Evolutionary conservation across 2,329 filamentous ascomycete genomes (phyloP).

Genomic region (Xylaria multiplex): DNA sequence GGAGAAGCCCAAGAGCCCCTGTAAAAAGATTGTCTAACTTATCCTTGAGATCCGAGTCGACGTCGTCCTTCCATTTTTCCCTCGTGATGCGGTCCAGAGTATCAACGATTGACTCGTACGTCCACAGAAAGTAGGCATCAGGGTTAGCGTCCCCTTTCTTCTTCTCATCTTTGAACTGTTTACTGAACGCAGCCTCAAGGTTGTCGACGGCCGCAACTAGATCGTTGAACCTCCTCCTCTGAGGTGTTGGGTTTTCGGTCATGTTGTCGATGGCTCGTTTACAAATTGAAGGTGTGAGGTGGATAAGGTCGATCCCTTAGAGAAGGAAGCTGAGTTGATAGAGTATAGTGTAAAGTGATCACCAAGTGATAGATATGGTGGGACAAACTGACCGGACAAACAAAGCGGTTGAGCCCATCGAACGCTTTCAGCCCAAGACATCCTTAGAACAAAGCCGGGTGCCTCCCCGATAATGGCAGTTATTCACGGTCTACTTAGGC

Average conservation of each 20-base stretch:
- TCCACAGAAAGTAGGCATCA: constrained; percentile 2
- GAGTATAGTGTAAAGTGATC: neutral
- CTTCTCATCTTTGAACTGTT: neutral
- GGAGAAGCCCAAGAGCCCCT: constrained; percentile 1
- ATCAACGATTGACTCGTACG: constrained; percentile 10
- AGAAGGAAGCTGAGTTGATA: neutral
- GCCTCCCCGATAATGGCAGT: neutral
- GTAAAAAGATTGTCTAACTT: neutral
- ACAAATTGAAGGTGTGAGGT: neutral
- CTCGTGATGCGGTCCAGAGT: neutral
- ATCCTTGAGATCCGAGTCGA: neutral
- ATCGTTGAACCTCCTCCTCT: neutral
- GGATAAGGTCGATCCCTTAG: neutral
- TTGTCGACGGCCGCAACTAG: neutral
- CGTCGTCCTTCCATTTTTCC: constrained; percentile 12
- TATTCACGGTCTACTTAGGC: neutral
- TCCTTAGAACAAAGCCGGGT: constrained; percentile 8
- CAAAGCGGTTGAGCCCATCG: constrained; percentile 4
- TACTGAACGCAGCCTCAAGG: constrained; percentile 1
- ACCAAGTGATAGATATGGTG: constrained; percentile 16
- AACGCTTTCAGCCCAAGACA: neutral
- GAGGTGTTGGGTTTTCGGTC: neutral
- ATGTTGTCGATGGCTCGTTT: neutral
- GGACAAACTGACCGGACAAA: neutral
- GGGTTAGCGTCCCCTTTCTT: neutral